These are phyloP conservation scores for Pulicaria dysenterica DNA, from an alignment of 129 eudicot genomes.

Conservation along the genomic window DNA sequence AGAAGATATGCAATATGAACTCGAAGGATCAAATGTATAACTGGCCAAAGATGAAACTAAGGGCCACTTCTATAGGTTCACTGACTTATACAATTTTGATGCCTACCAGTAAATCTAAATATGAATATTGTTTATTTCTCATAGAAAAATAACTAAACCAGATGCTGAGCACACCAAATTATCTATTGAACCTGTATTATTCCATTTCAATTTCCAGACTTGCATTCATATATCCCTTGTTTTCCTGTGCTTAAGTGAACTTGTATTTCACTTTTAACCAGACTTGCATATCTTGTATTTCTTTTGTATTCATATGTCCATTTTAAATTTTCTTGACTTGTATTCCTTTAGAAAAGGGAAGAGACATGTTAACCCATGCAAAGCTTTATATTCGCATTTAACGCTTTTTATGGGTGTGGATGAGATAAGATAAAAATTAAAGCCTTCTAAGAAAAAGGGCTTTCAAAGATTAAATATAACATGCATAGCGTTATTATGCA, in stretches of 20 bases:
- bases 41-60: constrained; percentile 27
- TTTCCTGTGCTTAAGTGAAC: constrained; percentile 4
- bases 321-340: constrained; percentile 16
- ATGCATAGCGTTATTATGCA: constrained; percentile 3
- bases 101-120: neutral
- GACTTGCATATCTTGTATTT: neutral
- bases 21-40: constrained; percentile 12
- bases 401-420: constrained; percentile 24
- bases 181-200: neutral
- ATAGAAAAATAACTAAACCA: constrained; percentile 12
- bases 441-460: neutral
- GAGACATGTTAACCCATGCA: constrained; percentile 5
- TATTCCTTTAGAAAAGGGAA: neutral
- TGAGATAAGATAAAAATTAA: constrained; percentile 14
- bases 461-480: constrained; percentile 14
- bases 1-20: constrained; percentile 3
- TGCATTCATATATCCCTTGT: constrained; percentile 11
- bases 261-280: neutral
- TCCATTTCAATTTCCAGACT: neutral
- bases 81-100: constrained; percentile 14
- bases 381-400: constrained; percentile 6
- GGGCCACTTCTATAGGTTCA: constrained; percentile 31
- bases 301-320: neutral
- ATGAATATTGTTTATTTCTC: neutral
- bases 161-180: neutral